These are phyloP conservation scores for Ophiostoma himal-ulmi DNA, from an alignment of 2,329 filamentous ascomycete genomes.

Conservation along the genomic window DNA sequence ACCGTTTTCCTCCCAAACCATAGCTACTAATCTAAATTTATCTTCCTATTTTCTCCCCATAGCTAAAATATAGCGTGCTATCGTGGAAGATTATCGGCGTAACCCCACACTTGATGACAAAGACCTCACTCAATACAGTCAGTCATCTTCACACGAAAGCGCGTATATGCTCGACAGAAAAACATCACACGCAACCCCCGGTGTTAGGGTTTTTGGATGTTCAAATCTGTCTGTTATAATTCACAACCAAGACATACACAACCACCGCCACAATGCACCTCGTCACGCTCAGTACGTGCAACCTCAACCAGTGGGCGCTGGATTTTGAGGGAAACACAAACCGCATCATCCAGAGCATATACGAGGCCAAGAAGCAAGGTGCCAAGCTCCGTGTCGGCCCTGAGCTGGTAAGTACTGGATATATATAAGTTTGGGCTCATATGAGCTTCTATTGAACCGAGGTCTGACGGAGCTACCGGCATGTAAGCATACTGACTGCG, in stretches of 20 bases:
- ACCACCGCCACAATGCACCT: slow-evolving; percentile 25
- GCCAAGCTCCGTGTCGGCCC: slow-evolving; percentile 57
- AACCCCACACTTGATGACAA: not conserved
- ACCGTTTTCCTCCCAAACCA: too few relatives aligned
- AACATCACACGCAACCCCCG: not conserved
- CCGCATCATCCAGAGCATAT: slow-evolving; percentile 55
- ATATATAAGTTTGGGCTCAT: not conserved
- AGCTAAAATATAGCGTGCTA: not conserved
- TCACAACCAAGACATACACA: not conserved
- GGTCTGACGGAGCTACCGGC: not conserved
- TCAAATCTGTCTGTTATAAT: not conserved
- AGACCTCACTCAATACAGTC: not conserved
- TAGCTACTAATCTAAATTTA: too few relatives aligned
- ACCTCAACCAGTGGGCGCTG: slow-evolving; percentile 39
- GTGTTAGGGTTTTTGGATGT: not conserved
- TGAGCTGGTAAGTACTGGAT: slow-evolving; percentile 35
- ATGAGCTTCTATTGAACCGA: not conserved
- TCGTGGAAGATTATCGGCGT: not conserved
- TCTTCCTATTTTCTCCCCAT: too few relatives aligned
- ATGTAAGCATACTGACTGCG: not conserved
- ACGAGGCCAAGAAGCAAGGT: slow-evolving; percentile 56
- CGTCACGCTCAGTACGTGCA: slow-evolving; percentile 32
- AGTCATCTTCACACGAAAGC: not conserved
- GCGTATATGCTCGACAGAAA: not conserved
- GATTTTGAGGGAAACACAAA: slow-evolving; percentile 57